Evolutionary conservation across 257 asterid species (phyloP).

Genomic region (Solanum microdontum): DNA sequence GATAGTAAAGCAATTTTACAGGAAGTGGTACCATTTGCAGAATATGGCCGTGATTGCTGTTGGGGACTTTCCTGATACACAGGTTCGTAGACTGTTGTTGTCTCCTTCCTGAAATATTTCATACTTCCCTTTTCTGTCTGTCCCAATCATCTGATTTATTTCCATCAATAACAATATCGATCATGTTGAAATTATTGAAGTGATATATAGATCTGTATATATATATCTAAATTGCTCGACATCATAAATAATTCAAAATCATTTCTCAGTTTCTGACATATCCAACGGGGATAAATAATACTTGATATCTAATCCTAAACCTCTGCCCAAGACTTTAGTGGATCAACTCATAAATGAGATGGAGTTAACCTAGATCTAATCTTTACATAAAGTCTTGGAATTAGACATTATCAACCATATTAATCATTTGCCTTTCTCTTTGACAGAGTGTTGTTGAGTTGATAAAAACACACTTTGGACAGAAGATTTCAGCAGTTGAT

Average conservation of each 20-base stretch:
- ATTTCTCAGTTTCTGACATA: background rate
- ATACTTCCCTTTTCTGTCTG: background rate
- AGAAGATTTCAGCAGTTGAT: slow-evolving; percentile 43
- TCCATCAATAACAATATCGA: background rate
- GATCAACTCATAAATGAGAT: background rate
- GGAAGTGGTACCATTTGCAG: slow-evolving; percentile 79
- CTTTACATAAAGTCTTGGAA: background rate
- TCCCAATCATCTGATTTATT: background rate
- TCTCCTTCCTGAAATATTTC: background rate
- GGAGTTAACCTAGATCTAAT: background rate
- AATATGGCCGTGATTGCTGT: slow-evolving; percentile 92
- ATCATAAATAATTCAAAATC: background rate
- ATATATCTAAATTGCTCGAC: background rate
- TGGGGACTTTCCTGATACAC: slow-evolving; percentile 87
- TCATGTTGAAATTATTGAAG: background rate
- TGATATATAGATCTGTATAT: background rate
- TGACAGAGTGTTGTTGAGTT: slow-evolving; percentile 71
- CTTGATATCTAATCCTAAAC: background rate
- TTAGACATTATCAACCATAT: background rate
- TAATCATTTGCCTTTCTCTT: slow-evolving; percentile 6
- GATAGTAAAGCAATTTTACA: slow-evolving; percentile 63
- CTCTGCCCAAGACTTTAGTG: background rate
- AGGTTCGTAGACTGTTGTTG: slow-evolving; percentile 27
- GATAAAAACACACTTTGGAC: slow-evolving; percentile 70
- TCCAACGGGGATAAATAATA: background rate